Base-by-base conservation (phyloP, 352 stramenopile species). In the Phytophthora constricta region DNA sequence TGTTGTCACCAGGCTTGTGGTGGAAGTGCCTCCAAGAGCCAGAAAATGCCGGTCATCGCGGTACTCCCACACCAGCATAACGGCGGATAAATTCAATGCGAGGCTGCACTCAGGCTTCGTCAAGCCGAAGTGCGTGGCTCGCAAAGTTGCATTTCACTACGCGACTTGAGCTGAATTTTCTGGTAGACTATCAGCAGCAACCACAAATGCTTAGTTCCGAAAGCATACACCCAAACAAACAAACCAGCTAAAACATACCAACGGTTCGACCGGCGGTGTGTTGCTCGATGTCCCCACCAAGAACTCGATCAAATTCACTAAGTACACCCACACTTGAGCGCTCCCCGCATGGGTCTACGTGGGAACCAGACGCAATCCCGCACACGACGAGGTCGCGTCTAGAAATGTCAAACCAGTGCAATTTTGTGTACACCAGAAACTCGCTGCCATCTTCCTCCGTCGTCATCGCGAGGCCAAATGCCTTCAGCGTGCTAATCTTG, bases 381-480 rank as follows among this genome's bases (percentile, higher is more conserved):
- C 63, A 41, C 16, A 56, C 26, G 13, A 70, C 37, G n/a, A 69
- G 20, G 25, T 54, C 49, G 16, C 64, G 20, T 11, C 23, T 37
- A 25, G 47, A 31, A 20, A 56, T 56, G 3, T 2, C 27, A n/a
- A 59, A 37, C 62, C 62, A 70, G 31, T 70, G 34, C 46, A 60
- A 23, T 16, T 62, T 54, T 17, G 47, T 41, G 14, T 65, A 20
- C 5, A 70, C 55, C 1, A 70, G 39, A 51, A 57, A 65, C 28
- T 65, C 47, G 16, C 41, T 42, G 26, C 45, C 55, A 13, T 61
- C 43, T 23, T 62, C 55, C 31, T 54, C 34, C 47, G 48, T 68
- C 42, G 65, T 20, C 25, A 33, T 49, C 23, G 50, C 34, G 23
- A 70, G 17, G 11, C 62, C 62, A 5, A 56, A 65, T 16, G 55